A percentile compares a stretch with the other conserved stretches of the same genome.
Evolutionary conservation across 73 alveolate genomes (phyloP).

Genomic region (Paramecium pentaurelia): DNA sequence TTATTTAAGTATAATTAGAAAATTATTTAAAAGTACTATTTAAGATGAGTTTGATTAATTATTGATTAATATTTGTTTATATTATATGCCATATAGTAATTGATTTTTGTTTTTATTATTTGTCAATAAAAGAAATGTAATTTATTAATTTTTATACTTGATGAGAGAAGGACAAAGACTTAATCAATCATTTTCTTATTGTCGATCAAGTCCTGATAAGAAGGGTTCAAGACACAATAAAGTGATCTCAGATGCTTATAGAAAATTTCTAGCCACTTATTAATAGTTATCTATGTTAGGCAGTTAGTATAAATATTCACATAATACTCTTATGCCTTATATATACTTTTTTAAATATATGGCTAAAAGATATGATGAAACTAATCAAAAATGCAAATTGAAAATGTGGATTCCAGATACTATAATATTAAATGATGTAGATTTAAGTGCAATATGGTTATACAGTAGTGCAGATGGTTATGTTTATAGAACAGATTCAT

Average conservation of each 20-base stretch:
- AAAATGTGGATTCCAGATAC: constrained; percentile 95
- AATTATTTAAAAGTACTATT: no score
- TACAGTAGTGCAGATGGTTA: constrained; percentile 92
- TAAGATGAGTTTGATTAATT: neutral
- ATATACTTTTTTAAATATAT: constrained; percentile 49
- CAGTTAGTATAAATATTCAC: constrained; percentile 46
- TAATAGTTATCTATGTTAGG: constrained; percentile 39
- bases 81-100: no score
- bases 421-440: constrained; percentile 88
- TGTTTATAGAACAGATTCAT: constrained; percentile 89
- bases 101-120: neutral
- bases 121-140: neutral
- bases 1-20: no score
- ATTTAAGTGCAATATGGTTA: constrained; percentile 88
- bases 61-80: neutral
- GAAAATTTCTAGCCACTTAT: neutral
- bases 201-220: neutral
- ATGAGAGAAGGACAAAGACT: neutral
- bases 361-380: constrained; percentile 66
- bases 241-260: neutral
- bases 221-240: neutral
- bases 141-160: neutral
- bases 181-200: neutral
- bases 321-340: constrained; percentile 53
- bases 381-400: constrained; percentile 69